phyloP scores from a whole-genome alignment of 176 grass and related monocot species.

The Rhynchospora tenuis region DNA sequence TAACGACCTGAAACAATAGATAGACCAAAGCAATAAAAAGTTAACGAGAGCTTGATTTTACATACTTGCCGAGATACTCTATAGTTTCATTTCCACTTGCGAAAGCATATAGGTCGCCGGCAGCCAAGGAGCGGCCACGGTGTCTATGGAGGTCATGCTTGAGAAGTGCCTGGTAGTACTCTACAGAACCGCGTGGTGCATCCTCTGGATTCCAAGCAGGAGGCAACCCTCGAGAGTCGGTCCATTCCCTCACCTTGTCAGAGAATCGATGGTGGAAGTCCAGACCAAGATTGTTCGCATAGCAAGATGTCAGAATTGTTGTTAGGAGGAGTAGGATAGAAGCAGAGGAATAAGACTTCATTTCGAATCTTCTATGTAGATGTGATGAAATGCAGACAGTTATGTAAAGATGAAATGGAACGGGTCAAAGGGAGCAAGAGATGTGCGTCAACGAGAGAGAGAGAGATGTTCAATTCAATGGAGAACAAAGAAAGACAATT shows the following conservation, averaged over 20 bases:
- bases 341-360: not conserved
- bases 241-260: conserved; percentile 45
- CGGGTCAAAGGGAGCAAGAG: not conserved
- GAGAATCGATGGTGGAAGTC: conserved; percentile 79
- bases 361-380: too few species aligned
- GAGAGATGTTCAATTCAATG: not conserved
- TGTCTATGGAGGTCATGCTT: conserved; percentile 45
- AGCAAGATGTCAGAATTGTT: not conserved
- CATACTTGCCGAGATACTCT: conserved; percentile 21
- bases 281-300: conserved; percentile 37
- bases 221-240: conserved; percentile 29
- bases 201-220: conserved; percentile 20
- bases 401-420: not conserved
- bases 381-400: not conserved
- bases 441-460: not conserved
- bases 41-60: not conserved
- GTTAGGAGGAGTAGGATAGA: not conserved
- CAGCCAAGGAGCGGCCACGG: conserved; percentile 26
- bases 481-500: too few species aligned
- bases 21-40: not conserved
- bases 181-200: conserved; percentile 24
- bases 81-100: conserved; percentile 45
- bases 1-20: not conserved
- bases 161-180: conserved; percentile 62
- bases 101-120: conserved; percentile 32